These are phyloP conservation scores for Saccharata proteae DNA, from an alignment of 2,329 filamentous ascomycete genomes.

Conservation along the genomic window DNA sequence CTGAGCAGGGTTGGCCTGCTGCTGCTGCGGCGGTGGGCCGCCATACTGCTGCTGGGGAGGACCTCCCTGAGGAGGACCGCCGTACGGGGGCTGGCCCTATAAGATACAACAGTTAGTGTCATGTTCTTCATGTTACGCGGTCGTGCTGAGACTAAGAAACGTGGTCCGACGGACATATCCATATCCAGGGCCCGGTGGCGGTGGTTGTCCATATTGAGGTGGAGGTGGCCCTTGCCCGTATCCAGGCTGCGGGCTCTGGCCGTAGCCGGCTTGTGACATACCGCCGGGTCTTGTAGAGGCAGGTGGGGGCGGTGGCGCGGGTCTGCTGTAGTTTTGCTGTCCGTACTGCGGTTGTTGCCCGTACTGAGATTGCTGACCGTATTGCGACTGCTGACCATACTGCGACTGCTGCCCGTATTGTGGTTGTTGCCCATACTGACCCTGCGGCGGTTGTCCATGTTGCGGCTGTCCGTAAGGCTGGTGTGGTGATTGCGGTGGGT, in stretches of 20 bases:
- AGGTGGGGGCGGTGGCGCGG: conserved; percentile 5
- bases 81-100: conserved; percentile 21
- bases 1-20: conserved; percentile 36
- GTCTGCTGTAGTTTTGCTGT: conserved; percentile 5
- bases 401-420: conserved; percentile 8
- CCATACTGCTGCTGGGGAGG: conserved; percentile 22
- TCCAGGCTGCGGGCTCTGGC: conserved; percentile 2
- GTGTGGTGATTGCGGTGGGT: conserved; percentile 1
- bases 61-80: conserved; percentile 14
- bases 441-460: background rate
- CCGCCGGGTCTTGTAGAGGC: conserved; percentile 1
- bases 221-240: conserved; percentile 8
- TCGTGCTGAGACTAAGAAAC: too few relatives aligned
- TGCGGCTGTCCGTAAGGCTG: conserved; percentile 3
- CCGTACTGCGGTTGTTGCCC: conserved; percentile 13
- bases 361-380: conserved; percentile 18
- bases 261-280: background rate
- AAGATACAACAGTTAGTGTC: conserved; percentile 1
- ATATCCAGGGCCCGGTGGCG: conserved; percentile 11
- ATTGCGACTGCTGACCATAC: conserved; percentile 9
- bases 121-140: conserved; percentile 1
- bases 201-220: conserved; percentile 12
- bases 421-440: too few relatives aligned
- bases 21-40: conserved; percentile 20
- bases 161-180: conserved; percentile 14